phyloP scores from a whole-genome alignment of 345 rosid genomes.

The Adansonia digitata region DNA sequence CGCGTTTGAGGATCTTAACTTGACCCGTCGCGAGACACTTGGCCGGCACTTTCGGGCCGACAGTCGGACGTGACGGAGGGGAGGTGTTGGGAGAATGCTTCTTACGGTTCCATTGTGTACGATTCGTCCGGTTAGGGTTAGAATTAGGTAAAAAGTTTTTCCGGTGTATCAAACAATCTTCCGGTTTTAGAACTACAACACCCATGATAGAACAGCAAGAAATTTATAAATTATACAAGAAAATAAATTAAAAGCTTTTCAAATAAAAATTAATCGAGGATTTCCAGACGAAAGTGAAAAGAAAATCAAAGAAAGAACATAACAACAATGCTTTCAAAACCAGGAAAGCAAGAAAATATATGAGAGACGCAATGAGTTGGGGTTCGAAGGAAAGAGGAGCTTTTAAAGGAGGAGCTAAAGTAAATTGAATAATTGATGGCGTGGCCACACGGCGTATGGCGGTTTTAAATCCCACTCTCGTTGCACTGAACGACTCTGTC shows the following conservation, averaged over 20 bases:
- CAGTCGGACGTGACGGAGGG: conserved; percentile 5
- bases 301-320: no score
- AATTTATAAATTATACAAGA: not conserved
- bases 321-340: conserved; percentile 24
- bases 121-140: conserved; percentile 20
- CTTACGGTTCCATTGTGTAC: conserved; percentile 35
- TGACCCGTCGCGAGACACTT: conserved; percentile 36
- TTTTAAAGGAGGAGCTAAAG: not conserved
- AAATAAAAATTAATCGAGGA: not conserved
- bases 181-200: conserved; percentile 58
- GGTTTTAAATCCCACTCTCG: not conserved
- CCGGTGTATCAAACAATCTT: conserved; percentile 38
- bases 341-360: not conserved
- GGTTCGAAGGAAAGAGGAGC: not conserved
- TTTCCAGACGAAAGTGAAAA: no score
- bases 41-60: not conserved
- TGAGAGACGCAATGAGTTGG: not conserved
- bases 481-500: no score
- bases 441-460: not conserved
- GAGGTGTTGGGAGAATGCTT: conserved; percentile 27
- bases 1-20: conserved; percentile 72
- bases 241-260: not conserved
- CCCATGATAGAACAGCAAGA: conserved; percentile 36
- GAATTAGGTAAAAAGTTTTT: conserved; percentile 21
- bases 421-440: not conserved